Percentiles rank a stretch among this genome's conserved stretches.
phyloP scores from a whole-genome alignment of 1,139 yeast genomes.

The Geotrichum carabidarum region DNA sequence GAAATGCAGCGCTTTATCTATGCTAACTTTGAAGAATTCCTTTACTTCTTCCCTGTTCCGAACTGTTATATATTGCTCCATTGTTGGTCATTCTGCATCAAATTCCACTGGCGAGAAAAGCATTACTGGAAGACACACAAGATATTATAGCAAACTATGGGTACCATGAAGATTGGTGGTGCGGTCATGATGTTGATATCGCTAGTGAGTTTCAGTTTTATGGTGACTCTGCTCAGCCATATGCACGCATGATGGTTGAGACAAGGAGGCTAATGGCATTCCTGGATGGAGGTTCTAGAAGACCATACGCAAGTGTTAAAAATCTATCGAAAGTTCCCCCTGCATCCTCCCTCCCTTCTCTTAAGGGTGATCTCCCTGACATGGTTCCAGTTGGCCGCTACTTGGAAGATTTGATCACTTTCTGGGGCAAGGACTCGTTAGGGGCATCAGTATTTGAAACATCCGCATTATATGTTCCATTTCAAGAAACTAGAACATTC shows the following conservation, averaged over 20 bases:
- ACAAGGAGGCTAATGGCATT: constrained; percentile 45
- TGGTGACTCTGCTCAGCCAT: constrained; percentile 15
- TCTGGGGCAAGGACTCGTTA: constrained; percentile 1
- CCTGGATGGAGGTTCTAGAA: constrained; percentile 39
- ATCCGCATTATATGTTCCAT: constrained; percentile 22
- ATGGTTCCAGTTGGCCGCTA: constrained; percentile 26
- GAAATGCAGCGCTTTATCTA: constrained; percentile 1
- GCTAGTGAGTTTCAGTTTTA: neutral
- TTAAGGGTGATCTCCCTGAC: constrained; percentile 21
- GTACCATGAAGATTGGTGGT: constrained; percentile 45
- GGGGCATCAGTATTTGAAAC: constrained; percentile 20
- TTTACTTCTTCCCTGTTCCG: constrained; percentile 39
- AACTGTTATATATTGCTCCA: constrained; percentile 41
- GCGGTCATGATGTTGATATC: constrained; percentile 32
- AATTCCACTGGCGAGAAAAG: constrained; percentile 40
- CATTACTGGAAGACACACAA: constrained; percentile 35
- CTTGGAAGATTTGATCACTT: constrained; percentile 20
- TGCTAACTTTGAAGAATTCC: constrained; percentile 29
- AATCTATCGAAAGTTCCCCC: constrained; percentile 32
- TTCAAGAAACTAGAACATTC: constrained; percentile 22
- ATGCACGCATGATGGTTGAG: constrained; percentile 35
- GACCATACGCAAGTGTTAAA: constrained; percentile 42
- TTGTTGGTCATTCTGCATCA: constrained; percentile 43
- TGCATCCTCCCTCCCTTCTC: constrained; percentile 30
- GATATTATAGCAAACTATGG: constrained; percentile 38